Percentiles rank a stretch among this genome's conserved stretches.
phyloP scores from a whole-genome alignment of 129 eudicot species.

The Rutidosis leptorrhynchoides region DNA sequence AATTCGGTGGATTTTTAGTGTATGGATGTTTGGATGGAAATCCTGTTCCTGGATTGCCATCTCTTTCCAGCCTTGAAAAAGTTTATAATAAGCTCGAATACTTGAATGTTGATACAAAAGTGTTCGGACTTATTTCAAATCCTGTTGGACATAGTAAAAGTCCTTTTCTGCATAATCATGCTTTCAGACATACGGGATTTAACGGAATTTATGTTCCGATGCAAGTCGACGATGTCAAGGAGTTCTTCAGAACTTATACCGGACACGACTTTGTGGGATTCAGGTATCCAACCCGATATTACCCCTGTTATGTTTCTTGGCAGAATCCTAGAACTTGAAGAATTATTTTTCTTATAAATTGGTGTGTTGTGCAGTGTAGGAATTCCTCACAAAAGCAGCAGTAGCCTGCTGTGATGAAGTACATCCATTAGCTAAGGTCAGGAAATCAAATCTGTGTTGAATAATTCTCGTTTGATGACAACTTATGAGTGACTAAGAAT shows the following conservation, averaged over 20 bases:
- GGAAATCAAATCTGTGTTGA: background rate
- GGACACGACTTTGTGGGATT: conserved; percentile 76
- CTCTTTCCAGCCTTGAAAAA: conserved; percentile 53
- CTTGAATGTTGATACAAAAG: conserved; percentile 59
- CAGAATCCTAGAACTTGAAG: too few relatives aligned
- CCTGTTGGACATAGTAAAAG: conserved; percentile 90
- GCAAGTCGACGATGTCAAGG: conserved; percentile 67
- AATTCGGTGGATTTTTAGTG: conserved; percentile 62
- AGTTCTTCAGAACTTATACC: conserved; percentile 63
- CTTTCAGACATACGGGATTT: conserved; percentile 54
- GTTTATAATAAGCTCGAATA: conserved; percentile 51
- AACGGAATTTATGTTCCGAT: conserved; percentile 83
- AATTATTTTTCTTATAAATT: too few relatives aligned
- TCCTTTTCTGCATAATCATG: conserved; percentile 73
- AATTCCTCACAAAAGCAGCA: conserved; percentile 78
- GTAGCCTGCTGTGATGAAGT: conserved; percentile 80
- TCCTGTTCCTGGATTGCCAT: conserved; percentile 63
- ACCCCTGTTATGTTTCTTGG: too few relatives aligned
- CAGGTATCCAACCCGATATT: too few relatives aligned
- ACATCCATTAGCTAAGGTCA: conserved; percentile 75
- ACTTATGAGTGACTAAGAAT: background rate
- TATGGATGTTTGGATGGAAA: conserved; percentile 50
- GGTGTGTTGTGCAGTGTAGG: too few relatives aligned
- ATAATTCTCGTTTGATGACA: background rate
- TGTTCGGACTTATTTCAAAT: conserved; percentile 75